Conservation (phyloP, 306 rosid genomes). For the Vigna unguiculata region DNA sequence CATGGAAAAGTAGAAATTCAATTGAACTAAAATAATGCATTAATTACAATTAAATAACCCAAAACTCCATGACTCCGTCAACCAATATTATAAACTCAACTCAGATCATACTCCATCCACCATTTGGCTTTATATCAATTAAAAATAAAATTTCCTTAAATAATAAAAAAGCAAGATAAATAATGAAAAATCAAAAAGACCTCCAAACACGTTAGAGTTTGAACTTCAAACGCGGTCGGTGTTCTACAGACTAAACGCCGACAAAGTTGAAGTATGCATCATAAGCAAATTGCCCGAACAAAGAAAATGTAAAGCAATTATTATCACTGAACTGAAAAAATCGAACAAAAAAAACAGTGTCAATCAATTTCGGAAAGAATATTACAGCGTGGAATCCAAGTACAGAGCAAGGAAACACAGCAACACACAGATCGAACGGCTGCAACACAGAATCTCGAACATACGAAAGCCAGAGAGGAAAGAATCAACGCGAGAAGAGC, state of each 20-base stretch:
- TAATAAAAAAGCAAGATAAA: background rate
- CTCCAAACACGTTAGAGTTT: background rate
- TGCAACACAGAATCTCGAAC: slow-evolving; percentile 11
- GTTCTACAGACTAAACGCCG: slow-evolving; percentile 20
- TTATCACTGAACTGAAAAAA: background rate
- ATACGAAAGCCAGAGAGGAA: background rate
- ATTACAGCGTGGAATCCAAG: slow-evolving; percentile 5
- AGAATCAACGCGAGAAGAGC: background rate
- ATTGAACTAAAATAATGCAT: slow-evolving; percentile 6
- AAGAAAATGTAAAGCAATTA: slow-evolving; percentile 23
- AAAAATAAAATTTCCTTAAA: slow-evolving; percentile 17
- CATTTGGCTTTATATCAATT: background rate
- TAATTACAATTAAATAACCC: slow-evolving; percentile 18
- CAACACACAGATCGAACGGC: slow-evolving; percentile 53
- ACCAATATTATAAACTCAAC: slow-evolving; percentile 11
- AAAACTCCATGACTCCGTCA: background rate
- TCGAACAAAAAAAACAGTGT: background rate
- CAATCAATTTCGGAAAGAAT: slow-evolving; percentile 15
- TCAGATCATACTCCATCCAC: slow-evolving; percentile 21
- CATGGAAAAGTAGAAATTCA: slow-evolving; percentile 10
- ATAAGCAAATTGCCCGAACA: slow-evolving; percentile 9
- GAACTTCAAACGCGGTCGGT: slow-evolving; percentile 3
- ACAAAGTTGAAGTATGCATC: slow-evolving; percentile 4
- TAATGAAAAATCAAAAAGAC: background rate
- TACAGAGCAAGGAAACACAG: slow-evolving; percentile 35